These are phyloP conservation scores for Penicillium olsonii DNA, from an alignment of 2,329 filamentous ascomycete genomes.

Conservation along the genomic window DNA sequence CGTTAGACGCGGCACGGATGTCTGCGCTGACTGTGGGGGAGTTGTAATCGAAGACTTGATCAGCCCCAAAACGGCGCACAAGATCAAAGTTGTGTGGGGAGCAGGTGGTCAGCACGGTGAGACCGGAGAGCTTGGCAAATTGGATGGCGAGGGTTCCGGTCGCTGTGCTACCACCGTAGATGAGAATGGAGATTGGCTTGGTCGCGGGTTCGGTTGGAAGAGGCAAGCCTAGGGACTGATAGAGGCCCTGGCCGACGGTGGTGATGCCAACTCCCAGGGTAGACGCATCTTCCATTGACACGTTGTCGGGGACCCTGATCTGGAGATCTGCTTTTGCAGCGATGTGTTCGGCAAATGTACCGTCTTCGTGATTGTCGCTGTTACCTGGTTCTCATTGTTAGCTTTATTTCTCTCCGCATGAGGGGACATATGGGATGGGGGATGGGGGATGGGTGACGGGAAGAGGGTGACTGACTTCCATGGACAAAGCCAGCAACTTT, in stretches of 20 bases:
- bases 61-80: constrained; percentile 47
- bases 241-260: constrained; percentile 21
- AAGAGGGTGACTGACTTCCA: neutral
- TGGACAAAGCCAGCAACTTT: constrained; percentile 14
- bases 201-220: constrained; percentile 27
- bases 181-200: constrained; percentile 4
- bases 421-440: too few species aligned
- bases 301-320: constrained; percentile 31
- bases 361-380: constrained; percentile 8
- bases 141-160: constrained; percentile 30
- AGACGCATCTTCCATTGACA: constrained; percentile 33
- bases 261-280: constrained; percentile 26
- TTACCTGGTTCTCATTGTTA: too few species aligned
- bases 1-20: too few species aligned
- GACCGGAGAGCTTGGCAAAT: constrained; percentile 37
- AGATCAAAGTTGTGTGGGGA: constrained; percentile 47
- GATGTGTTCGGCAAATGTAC: constrained; percentile 33
- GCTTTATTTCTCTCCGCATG: too few species aligned
- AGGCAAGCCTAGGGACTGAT: constrained; percentile 22
- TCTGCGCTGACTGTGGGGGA: too few species aligned
- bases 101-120: constrained; percentile 48
- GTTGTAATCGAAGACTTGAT: constrained; percentile 49
- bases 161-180: constrained; percentile 14
- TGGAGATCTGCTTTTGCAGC: constrained; percentile 36
- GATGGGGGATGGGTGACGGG: too few species aligned